phyloP scores from a whole-genome alignment of 306 rosid genomes.

The Psophocarpus tetragonolobus region DNA sequence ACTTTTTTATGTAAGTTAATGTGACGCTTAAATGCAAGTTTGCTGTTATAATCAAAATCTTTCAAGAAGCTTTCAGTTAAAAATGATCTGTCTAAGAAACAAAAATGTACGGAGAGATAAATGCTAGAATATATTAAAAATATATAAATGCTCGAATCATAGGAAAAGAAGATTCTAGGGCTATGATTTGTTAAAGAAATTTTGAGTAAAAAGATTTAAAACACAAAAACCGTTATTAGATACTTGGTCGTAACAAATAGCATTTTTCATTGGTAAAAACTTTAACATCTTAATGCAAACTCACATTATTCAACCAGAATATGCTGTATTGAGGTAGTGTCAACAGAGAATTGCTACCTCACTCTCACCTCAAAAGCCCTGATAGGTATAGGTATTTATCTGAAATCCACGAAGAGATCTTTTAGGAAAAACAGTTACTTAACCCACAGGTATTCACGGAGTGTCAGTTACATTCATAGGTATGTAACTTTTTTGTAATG shows the following conservation, averaged over 20 bases:
- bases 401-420: conserved; percentile 28
- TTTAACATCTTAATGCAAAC: not conserved
- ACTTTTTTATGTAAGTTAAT: not conserved
- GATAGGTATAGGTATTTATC: conserved; percentile 32
- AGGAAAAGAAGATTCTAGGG: too few species aligned
- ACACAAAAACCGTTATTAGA: too few species aligned
- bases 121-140: too few species aligned
- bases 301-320: not conserved
- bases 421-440: not conserved
- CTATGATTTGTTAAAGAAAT: too few species aligned
- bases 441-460: too few species aligned
- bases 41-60: not conserved
- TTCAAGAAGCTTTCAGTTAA: not conserved
- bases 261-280: too few species aligned
- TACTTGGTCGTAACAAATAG: too few species aligned
- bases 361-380: conserved; percentile 20
- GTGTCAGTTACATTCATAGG: not conserved
- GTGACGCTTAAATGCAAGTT: not conserved
- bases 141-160: too few species aligned
- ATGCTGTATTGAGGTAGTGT: not conserved
- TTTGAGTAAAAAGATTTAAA: too few species aligned
- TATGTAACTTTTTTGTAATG: conserved; percentile 6
- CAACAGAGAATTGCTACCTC: not conserved
- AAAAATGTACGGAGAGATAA: not conserved
- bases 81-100: not conserved